These are phyloP conservation scores for Xylaria sp. DNA, from an alignment of 2,329 filamentous ascomycete genomes.

Conservation along the genomic window DNA sequence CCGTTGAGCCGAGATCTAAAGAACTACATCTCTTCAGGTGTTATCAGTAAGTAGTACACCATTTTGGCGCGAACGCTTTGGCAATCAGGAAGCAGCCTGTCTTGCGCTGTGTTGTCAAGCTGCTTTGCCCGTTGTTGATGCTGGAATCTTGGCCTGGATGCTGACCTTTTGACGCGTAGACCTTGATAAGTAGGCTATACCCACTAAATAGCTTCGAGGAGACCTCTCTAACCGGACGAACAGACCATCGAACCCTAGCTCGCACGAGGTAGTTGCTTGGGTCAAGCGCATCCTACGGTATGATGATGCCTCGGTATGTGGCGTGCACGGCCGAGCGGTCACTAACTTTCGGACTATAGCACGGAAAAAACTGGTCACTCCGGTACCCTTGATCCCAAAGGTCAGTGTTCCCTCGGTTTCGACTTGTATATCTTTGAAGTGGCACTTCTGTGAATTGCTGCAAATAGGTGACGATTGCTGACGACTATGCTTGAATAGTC, in stretches of 20 bases:
- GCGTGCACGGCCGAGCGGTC: background rate
- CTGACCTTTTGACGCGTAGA: conserved; percentile 32
- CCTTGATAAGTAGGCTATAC: conserved; percentile 36
- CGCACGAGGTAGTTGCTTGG: conserved; percentile 99
- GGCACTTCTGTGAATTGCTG: background rate
- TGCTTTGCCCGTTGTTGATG: background rate
- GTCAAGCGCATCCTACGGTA: conserved; percentile 80
- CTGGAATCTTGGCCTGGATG: background rate
- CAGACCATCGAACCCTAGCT: conserved; percentile 97
- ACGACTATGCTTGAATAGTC: conserved; percentile 66
- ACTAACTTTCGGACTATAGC: conserved; percentile 56
- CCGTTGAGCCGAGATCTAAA: conserved; percentile 95
- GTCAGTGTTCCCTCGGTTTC: conserved; percentile 9
- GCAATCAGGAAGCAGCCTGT: background rate
- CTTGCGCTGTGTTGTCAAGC: background rate
- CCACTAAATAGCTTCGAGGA: background rate
- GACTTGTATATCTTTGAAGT: background rate
- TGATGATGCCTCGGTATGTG: background rate
- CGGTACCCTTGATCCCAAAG: conserved; percentile 80
- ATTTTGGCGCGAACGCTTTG: background rate
- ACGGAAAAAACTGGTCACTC: conserved; percentile 98
- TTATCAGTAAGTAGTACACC: conserved; percentile 75
- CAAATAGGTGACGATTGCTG: conserved; percentile 10
- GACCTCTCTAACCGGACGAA: conserved; percentile 64
- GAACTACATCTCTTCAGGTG: conserved; percentile 95